Percentiles rank a stretch among this genome's conserved stretches.
phyloP scores from a whole-genome alignment of 768 basidiomycete genomes.

The Leccinum sublutescens region DNA sequence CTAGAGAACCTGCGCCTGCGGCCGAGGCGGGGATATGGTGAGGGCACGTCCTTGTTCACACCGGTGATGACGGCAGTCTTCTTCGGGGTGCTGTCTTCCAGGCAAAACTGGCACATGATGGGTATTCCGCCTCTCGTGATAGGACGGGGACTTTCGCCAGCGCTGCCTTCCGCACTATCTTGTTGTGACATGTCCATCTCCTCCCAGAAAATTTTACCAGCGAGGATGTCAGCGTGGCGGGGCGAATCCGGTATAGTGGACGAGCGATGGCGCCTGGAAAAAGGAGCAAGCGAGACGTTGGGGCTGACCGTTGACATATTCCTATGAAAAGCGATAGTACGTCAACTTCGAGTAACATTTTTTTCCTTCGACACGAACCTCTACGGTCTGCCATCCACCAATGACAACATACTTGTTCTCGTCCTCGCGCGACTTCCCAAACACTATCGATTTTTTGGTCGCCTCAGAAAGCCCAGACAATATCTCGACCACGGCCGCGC shows the following conservation, averaged over 20 bases:
- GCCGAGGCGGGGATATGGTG: slow-evolving; percentile 30
- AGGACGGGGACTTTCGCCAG: slow-evolving; percentile 24
- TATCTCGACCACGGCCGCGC: slow-evolving; percentile 10
- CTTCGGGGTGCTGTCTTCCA: slow-evolving; percentile 15
- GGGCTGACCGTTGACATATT: slow-evolving; percentile 66
- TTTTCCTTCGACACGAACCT: slow-evolving; percentile 17
- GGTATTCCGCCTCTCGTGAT: slow-evolving; percentile 25
- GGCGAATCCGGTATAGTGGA: slow-evolving; percentile 40
- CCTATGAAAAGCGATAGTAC: neutral
- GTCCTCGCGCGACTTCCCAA: slow-evolving; percentile 21
- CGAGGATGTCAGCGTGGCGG: slow-evolving; percentile 67
- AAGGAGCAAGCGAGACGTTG: slow-evolving; percentile 43
- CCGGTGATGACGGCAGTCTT: slow-evolving; percentile 30
- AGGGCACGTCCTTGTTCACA: slow-evolving; percentile 31
- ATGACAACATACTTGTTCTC: slow-evolving; percentile 20
- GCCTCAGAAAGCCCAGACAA: slow-evolving; percentile 13
- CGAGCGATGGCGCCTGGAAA: slow-evolving; percentile 32
- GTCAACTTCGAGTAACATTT: neutral
- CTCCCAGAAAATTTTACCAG: slow-evolving; percentile 57
- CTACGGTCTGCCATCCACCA: slow-evolving; percentile 21
- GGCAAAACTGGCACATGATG: slow-evolving; percentile 40
- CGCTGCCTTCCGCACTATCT: slow-evolving; percentile 36
- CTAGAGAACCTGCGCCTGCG: slow-evolving; percentile 25
- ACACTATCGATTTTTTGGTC: slow-evolving; percentile 15
- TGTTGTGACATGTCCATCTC: slow-evolving; percentile 40